Evolutionary conservation across 2,329 filamentous ascomycete species (phyloP), one percentile per base, ranked within the genome.

Genomic region (Fusarium piperis): DNA sequence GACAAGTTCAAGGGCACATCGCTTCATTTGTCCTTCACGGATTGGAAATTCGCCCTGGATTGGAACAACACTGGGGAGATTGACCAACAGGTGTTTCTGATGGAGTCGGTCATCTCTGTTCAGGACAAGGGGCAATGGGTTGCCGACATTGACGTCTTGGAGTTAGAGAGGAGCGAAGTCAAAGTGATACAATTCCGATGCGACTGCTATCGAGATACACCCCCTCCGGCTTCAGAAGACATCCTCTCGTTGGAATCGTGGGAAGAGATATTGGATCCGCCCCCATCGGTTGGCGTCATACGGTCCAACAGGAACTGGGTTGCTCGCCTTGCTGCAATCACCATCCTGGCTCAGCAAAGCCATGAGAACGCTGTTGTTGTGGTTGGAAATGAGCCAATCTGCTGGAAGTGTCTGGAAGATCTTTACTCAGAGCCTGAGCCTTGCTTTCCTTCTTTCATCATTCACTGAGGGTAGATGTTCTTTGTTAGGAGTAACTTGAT

Each of bases 91-190:
- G 61, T 71, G 2, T 52, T 69, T 38, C 58, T 76, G 8, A 12
- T 76, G 3, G 72, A 76, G 53, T 66, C 68, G 1, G 48, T 77
- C 1, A 57, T 77, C 8, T 74, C 71, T 1, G 67, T 76, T 0
- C 68, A 74, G 32, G 71, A 74, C 62, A 62, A 68, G 26, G 63
- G 67, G n/a, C 28, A 56, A n/a, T 76, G 73, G 74, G 63, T 76
- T n/a, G 71, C 67, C 6, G 74, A 76, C 26, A 39, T 77, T 7
- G 70, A 77, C 48, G 60, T 74, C 41, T 38, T 75, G 20, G 52
- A 41, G 11, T 20, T 59, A 9, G 60, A 64, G 39, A 52, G 20
- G 32, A 41, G 38, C 16, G 20, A 18, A 16, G 33, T 33, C 12
- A 28, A 65, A 30, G 51, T 60, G 3, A 32, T 64, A 10, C 20